Evolutionary conservation across 768 basidiomycete species (phyloP), one percentile per base, ranked within the genome.

Genomic region (Sarcomyxa edulis): DNA sequence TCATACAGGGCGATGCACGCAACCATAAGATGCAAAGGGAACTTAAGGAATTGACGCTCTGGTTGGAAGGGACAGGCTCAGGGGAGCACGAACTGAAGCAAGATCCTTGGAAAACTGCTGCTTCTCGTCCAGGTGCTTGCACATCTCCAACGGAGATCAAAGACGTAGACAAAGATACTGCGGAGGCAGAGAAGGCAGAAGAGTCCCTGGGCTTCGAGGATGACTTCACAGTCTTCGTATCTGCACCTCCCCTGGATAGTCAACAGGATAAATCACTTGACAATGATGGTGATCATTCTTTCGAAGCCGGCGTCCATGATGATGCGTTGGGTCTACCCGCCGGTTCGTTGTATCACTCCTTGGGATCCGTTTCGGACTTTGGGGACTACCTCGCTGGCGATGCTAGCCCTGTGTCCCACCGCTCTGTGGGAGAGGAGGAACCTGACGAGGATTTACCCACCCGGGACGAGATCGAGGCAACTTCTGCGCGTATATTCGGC

Each of bases 211-310:
- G 67, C 3, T 77, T 91, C 48, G 88, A 90, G 38, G 88, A 91
- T 50, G 84, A 92, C 55, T 92, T 92, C 51, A 71, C 78, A 2
- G 78, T 75, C 20, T 86, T 86, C 45, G 71, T 87, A 12, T 79
- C 81, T 22, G 82, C 81, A n/a, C 74, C 64, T 32, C 41, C 51
- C 20, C 45, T 49, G 40, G 59, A 51, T 35, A 46, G 44, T 47
- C 39, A 26, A 44, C 40, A 54, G 18, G 41, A 43, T 28, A 46
- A 47, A 21, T 44, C 47, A n/a, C 45, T 47, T 20, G 48, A 42
- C 27, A 45, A 44, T 10, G 48, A 51, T n/a, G 42, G 36, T 31
- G 48, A 37, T 37, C 53, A 27, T 29, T 43, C 46, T 7, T 48
- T 45, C 29, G 44, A 34, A 23, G n/a, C 42, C 22, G 39, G n/a